Base-by-base conservation (phyloP, 2,329 filamentous ascomycete species). In the Lasiodiplodia hormozganensis region DNA sequence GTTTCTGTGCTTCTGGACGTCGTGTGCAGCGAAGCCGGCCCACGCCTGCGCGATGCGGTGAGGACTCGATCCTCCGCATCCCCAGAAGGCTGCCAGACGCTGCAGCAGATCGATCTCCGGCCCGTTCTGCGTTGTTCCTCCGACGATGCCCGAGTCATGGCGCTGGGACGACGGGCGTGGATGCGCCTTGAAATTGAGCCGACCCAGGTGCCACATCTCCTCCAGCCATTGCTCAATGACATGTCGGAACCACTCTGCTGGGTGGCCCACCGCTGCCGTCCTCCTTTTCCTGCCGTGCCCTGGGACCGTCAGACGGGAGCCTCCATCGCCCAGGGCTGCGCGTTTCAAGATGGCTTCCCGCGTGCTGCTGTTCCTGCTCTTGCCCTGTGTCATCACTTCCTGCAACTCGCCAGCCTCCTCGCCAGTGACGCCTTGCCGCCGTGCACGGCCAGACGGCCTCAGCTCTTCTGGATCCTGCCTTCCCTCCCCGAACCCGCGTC, bases 11-110 rank as follows among this genome's bases (percentile, higher is more conserved):
- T 49, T 52, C 43, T 52, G 28, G 47, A 64, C 60, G 47, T 64
- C 43, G 60, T 64, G 60, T 64, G 60, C 60, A 64, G 60, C 60
- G 60, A 36, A 38, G 60, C 47, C 47, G 60, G 60, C 60, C 60
- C 38, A 23, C 96, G 0, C 96, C 98, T 80, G 85, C 84, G 93
- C 53, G 92, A 98, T 78, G 93, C 94, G 1, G 92, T 98, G 0
- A 85, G 60, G 18, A 23, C 60, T 64, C 60, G 60, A 64, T 64
- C 47, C 43, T 64, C 60, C 60, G 47, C 60, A 64, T 64, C 60
- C 60, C 60, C 60, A 62, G 58, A 62, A 25, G 4, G 23, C 40
- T 60, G 43, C 58, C 58, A 49, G 40, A 18, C 40, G 57, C 57
- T 23, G 21, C 16, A 28, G 14, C 25, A 28, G 60, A 64, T 52